Conservation (phyloP, 805 yeast genomes). For the Wickerhamiella domercqiae region DNA sequence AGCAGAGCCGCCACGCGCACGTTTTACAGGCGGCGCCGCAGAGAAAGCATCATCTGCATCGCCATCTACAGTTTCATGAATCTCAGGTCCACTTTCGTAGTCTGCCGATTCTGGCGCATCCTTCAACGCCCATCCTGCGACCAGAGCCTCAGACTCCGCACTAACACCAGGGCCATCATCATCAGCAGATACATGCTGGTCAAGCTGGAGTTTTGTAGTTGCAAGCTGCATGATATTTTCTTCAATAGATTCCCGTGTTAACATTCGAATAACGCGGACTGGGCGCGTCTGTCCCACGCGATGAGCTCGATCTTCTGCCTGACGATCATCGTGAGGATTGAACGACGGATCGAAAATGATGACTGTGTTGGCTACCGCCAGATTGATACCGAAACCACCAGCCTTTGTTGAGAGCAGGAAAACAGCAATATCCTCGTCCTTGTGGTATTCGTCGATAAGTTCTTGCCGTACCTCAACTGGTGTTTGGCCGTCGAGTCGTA, state of each 20-base stretch:
- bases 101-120: conserved; percentile 5
- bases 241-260: conserved; percentile 65
- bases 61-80: no score
- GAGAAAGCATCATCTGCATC: background rate
- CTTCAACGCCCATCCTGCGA: conserved; percentile 24
- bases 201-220: conserved; percentile 78
- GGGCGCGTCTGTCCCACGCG: conserved; percentile 87
- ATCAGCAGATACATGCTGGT: conserved; percentile 28
- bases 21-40: background rate
- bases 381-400: conserved; percentile 96
- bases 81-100: no score
- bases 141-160: conserved; percentile 25
- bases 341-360: conserved; percentile 85
- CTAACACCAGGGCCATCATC: conserved; percentile 23
- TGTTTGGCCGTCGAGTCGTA: conserved; percentile 87
- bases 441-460: conserved; percentile 75
- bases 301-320: conserved; percentile 97
- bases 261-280: conserved; percentile 63
- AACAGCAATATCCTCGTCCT: conserved; percentile 66
- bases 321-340: conserved; percentile 97
- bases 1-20: background rate
- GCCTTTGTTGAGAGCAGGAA: conserved; percentile 88
- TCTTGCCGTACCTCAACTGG: conserved; percentile 87
- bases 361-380: conserved; percentile 89
- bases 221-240: conserved; percentile 80